Conservation (phyloP, 2,329 filamentous ascomycete genomes). For the Macrophomina pseudophaseolina region DNA sequence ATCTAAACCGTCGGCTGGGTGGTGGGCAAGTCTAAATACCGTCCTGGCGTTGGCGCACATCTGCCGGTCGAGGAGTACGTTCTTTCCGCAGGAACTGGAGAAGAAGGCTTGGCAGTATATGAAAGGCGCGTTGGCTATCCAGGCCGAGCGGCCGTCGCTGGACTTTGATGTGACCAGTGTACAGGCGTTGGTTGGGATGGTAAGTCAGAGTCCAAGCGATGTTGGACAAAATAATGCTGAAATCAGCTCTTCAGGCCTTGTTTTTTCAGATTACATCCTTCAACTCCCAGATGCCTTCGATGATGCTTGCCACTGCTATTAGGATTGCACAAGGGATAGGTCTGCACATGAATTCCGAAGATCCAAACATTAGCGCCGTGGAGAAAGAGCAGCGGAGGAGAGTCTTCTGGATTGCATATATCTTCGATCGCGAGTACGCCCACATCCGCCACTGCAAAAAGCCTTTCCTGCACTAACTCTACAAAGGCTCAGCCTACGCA, state of each 20-base stretch:
- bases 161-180: conserved; percentile 2
- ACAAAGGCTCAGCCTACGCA: not conserved
- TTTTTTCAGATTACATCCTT: conserved; percentile 6
- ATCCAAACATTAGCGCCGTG: not conserved
- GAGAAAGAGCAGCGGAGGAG: conserved; percentile 11
- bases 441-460: not conserved
- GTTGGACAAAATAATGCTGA: not conserved
- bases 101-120: conserved; percentile 5
- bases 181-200: conserved; percentile 13
- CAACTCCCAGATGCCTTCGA: conserved; percentile 11
- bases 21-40: conserved; percentile 6
- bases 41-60: conserved; percentile 2
- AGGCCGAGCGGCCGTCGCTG: not conserved
- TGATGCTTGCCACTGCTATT: conserved; percentile 13
- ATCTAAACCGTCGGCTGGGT: not conserved
- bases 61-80: not conserved
- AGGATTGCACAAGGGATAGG: conserved; percentile 2
- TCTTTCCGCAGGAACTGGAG: conserved; percentile 8
- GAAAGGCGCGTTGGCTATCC: conserved; percentile 6
- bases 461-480: not conserved
- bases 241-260: not conserved
- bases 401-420: conserved; percentile 8
- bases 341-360: not conserved
- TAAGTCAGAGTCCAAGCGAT: not conserved
- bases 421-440: conserved; percentile 14